Evolutionary conservation across 129 eudicot genomes (phyloP), one percentile per base, ranked within the genome.

Genomic region (Helianthus tuberosus): DNA sequence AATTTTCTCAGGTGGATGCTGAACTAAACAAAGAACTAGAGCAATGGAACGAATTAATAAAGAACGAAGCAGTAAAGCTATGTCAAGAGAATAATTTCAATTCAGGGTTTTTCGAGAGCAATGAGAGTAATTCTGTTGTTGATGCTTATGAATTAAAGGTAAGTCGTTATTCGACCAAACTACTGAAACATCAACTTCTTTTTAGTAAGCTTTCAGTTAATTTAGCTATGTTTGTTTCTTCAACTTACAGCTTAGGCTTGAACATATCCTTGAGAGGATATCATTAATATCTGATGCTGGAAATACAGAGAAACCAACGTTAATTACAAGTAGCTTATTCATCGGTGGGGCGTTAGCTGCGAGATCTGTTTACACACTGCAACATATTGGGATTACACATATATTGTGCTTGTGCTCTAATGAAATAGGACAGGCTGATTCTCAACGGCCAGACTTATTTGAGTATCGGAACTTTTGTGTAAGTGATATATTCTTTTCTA

Each of bases 311-410:
- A 91, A 84, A 52, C 97, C 99, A 63, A 87, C 99, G 17, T 66
- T 58, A 39, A 54, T 95, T 58, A 77, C 88, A 68, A 71, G 75
- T 49, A 55, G 80, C 80, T 41, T 88, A 75, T 95, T 85, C 82
- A 95, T 91, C 64, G 97, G 99, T 71, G 99, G 99, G 63, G 97
- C 99, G 8, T 84, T 95, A 52, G 96, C 97, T 72, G 99, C 99
- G 15, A 91, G 99, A 90, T 95, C 99, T 71, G 77, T 89, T 20
- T 78, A 85, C 85, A 95, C 99, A 9, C 85, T 95, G 77, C 91
- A 95, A 77, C 97, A 86, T 86, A 58, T 95, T 49, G 97, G 96
- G 79, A 91, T 95, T 59, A 86, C 99, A 20, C 99, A 95, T 73
- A 87, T 95, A 50, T 80, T 95, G 77, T 95, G 99, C 57, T 78